A percentile compares a stretch with the other conserved stretches of the same genome.
These are phyloP conservation scores for Phragmites australis DNA, from an alignment of 176 grass and related monocot species.

Conservation along the genomic window DNA sequence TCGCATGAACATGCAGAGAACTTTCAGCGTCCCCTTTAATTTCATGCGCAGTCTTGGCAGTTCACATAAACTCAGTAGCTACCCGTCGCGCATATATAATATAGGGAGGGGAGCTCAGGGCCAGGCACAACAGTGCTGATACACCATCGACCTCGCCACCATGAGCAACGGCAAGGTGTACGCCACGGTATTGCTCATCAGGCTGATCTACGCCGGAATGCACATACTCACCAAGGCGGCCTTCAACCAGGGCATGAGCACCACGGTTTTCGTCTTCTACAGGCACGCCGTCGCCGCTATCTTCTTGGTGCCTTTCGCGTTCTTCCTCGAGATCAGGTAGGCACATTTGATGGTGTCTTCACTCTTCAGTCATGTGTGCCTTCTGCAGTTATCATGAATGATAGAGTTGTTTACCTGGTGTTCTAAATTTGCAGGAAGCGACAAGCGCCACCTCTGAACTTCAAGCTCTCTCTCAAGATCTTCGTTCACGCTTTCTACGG, in stretches of 20 bases:
- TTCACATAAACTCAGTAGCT: slow-evolving; percentile 24
- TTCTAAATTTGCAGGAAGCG: slow-evolving; percentile 38
- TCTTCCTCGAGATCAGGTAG: slow-evolving; percentile 63
- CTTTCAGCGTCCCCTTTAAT: slow-evolving; percentile 25
- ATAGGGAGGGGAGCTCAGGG: neutral
- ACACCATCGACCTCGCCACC: neutral
- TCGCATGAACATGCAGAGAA: slow-evolving; percentile 40
- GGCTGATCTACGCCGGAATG: slow-evolving; percentile 64
- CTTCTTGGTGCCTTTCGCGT: slow-evolving; percentile 56
- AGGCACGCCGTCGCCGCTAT: slow-evolving; percentile 55
- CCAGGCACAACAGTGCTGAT: neutral
- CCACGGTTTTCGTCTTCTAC: slow-evolving; percentile 72
- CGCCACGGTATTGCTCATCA: slow-evolving; percentile 52
- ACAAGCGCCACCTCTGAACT: slow-evolving; percentile 44
- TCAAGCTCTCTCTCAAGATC: slow-evolving; percentile 46
- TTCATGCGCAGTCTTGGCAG: slow-evolving; percentile 1
- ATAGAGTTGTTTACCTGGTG: neutral
- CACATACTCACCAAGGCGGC: slow-evolving; percentile 70
- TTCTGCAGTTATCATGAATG: neutral
- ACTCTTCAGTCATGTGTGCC: neutral
- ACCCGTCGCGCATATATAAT: slow-evolving; percentile 34
- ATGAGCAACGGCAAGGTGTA: slow-evolving; percentile 58
- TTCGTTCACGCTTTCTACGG: slow-evolving; percentile 55
- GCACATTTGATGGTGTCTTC: neutral
- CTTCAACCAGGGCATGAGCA: slow-evolving; percentile 64